Base-by-base conservation (phyloP, 306 rosid genomes). In the Pyrus betulifolia region DNA sequence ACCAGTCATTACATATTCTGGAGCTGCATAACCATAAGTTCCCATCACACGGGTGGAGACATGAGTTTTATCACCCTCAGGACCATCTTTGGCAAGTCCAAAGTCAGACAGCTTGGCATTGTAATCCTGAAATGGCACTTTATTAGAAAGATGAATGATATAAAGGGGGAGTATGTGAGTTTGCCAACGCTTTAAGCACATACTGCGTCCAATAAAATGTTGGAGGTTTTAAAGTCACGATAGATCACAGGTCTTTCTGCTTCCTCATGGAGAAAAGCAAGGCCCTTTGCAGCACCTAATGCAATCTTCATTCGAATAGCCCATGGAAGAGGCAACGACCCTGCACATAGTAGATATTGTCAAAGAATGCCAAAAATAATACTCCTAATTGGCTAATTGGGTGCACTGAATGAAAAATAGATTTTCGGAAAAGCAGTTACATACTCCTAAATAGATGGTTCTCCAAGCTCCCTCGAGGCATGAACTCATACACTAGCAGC, bases 41-140 rank as follows among this genome's bases (percentile, higher is more conserved):
- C 98, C 98, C 98, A 94, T 94, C 76, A 94, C 98, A 35, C 98
- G 94, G 49, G 98, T 94, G 28, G 98, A 94, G 67, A 94, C 98
- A 40, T 94, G 98, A 70, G 98, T 94, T 84, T 94, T 94, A 74
- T 94, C 98, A 76, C 97, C 98, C 79, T 90, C 98, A 0, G 98
- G 98, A 70, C 98, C 98, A 81, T 94, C 98, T 89, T 94, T 94
- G 72, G 98, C 98, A 27, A 94, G 98, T 77, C 98, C 98, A 79
- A 94, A 94, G 82, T 94, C 98, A 33, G 98, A 94, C 80, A 94
- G 97, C 85, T 94, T 94, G 72, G 97, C 96, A 73, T 94, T 94
- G 85, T 91, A 94, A 14, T 94, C 98, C 98, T 94, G 88, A 84
- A 84, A 75, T 38, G 33, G 55, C 51, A 74, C 46, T 60, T 58